Conservation (phyloP, 192 early-diverging fungal species). For the Backusella westeae region DNA sequence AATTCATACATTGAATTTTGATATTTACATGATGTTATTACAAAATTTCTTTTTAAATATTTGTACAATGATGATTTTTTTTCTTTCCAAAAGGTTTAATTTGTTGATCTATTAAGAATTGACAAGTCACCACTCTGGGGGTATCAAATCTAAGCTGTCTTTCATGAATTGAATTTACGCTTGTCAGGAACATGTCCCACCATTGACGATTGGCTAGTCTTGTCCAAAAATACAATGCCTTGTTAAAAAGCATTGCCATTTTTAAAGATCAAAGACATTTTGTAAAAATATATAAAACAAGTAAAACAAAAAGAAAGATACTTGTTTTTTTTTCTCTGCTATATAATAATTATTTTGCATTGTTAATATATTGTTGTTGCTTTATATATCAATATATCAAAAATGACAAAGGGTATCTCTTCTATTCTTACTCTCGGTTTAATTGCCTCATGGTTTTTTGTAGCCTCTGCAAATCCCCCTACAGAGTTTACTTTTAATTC, state of each 20-base stretch:
- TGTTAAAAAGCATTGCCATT: background rate
- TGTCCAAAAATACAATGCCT: background rate
- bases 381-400: background rate
- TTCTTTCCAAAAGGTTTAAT: background rate
- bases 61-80: no score
- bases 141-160: background rate
- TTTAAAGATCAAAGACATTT: background rate
- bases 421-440: background rate
- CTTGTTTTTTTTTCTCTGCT: background rate
- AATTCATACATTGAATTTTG: background rate
- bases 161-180: background rate
- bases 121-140: background rate
- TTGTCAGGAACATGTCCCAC: background rate
- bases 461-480: background rate
- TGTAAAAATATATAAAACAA: background rate
- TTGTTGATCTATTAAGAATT: background rate
- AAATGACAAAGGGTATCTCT: background rate
- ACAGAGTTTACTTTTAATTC: background rate
- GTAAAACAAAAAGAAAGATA: background rate
- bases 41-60: no score
- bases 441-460: background rate
- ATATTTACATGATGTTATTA: background rate
- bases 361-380: no score
- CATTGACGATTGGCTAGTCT: background rate
- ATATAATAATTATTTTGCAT: background rate